Conservation (phyloP, 2,329 filamentous ascomycete species). For the Grosmannia penicillata region DNA sequence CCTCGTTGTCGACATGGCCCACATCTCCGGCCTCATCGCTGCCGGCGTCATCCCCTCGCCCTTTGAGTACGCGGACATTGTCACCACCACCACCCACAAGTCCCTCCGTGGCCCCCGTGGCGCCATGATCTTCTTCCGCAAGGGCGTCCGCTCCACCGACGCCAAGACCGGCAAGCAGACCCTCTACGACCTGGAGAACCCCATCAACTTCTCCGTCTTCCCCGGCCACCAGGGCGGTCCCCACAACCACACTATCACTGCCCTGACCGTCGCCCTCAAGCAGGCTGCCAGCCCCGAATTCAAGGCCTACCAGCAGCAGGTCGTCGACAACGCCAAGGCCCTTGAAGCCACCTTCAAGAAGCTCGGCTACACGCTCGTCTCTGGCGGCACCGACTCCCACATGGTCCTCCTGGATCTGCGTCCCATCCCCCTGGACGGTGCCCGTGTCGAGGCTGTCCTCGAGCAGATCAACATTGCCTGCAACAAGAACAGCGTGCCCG, state of each 20-base stretch:
- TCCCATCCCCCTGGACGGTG: constrained; percentile 74
- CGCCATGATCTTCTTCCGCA: constrained; percentile 99
- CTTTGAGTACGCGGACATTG: constrained; percentile 84
- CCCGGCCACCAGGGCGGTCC: constrained; percentile 96
- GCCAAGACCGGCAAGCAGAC: constrained; percentile 82
- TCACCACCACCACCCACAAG: constrained; percentile 98
- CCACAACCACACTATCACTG: constrained; percentile 99
- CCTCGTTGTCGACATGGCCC: constrained; percentile 93
- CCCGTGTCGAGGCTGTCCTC: constrained; percentile 86
- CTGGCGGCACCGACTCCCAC: constrained; percentile 93
- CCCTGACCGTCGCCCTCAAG: constrained; percentile 84
- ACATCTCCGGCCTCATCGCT: constrained; percentile 92
- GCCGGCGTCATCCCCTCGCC: constrained; percentile 87
- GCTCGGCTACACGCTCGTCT: constrained; percentile 86
- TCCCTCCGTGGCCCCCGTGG: constrained; percentile 92
- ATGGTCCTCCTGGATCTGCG: constrained; percentile 93
- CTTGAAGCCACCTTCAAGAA: constrained; percentile 73
- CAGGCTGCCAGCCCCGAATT: constrained; percentile 86
- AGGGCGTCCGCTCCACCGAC: constrained; percentile 81
- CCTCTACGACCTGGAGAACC: constrained; percentile 83
- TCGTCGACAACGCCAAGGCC: constrained; percentile 85
- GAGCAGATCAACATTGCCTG: constrained; percentile 98
- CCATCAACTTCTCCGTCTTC: constrained; percentile 99
- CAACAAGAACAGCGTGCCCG: constrained; percentile 99
- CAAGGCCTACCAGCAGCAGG: constrained; percentile 84